Evolutionary conservation across 768 basidiomycete species (phyloP).

Genomic region (Suillus ampliporus): DNA sequence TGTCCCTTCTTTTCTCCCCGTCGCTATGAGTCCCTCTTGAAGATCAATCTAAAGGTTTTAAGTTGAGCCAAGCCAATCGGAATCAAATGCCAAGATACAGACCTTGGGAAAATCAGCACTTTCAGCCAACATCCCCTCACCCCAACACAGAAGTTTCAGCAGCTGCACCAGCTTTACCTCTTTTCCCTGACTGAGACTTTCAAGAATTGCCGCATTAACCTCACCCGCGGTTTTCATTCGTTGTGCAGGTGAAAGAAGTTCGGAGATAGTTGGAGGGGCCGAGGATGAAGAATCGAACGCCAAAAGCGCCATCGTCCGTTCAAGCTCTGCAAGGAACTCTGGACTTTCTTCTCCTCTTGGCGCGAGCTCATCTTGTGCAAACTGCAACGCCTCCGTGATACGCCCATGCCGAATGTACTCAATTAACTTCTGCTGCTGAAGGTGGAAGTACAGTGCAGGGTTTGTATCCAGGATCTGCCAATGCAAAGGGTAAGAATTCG

Average conservation of each 20-base stretch:
- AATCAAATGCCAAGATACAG: conserved; percentile 29
- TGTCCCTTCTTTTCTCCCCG: conserved; percentile 19
- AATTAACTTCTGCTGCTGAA: conserved; percentile 95
- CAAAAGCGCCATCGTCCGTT: conserved; percentile 93
- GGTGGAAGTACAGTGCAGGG: conserved; percentile 90
- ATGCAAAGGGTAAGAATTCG: conserved; percentile 24
- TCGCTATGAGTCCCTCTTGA: conserved; percentile 26
- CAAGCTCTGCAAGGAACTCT: conserved; percentile 89
- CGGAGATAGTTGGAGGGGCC: conserved; percentile 66
- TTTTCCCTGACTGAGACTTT: conserved; percentile 89
- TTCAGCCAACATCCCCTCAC: conserved; percentile 78
- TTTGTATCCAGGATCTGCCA: conserved; percentile 94
- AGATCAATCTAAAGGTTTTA: conserved; percentile 36
- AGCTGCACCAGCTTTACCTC: conserved; percentile 89
- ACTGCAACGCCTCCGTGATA: conserved; percentile 80
- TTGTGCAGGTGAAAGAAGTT: conserved; percentile 85
- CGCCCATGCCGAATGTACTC: conserved; percentile 88
- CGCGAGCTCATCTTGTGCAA: conserved; percentile 93
- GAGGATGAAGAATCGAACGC: conserved; percentile 72
- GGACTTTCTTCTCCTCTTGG: conserved; percentile 95
- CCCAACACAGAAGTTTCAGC: conserved; percentile 87
- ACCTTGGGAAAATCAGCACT: conserved; percentile 83
- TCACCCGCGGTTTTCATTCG: conserved; percentile 94
- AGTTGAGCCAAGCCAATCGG: conserved; percentile 31
- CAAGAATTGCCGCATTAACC: conserved; percentile 94